Evolutionary conservation across 768 basidiomycete genomes (phyloP).

Genomic region (Serendipita sp.): DNA sequence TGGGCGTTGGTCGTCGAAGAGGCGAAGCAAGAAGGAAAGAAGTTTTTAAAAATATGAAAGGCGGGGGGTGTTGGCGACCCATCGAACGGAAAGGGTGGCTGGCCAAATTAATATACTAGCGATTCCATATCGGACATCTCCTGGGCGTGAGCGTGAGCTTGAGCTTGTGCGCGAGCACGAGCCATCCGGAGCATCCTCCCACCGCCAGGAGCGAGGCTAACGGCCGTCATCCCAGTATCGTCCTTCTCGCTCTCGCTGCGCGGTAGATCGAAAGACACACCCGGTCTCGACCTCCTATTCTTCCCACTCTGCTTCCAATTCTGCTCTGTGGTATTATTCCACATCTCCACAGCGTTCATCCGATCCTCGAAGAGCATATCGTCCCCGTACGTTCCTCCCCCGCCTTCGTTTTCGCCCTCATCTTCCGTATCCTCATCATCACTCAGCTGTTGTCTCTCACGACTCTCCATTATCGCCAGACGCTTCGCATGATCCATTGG

Average conservation of each 20-base stretch:
- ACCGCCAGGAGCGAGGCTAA: neutral
- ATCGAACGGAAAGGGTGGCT: neutral
- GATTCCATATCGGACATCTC: slow-evolving; percentile 2
- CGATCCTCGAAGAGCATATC: neutral
- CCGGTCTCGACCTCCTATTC: neutral
- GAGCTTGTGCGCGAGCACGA: neutral
- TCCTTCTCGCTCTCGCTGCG: slow-evolving; percentile 1
- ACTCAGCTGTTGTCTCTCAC: neutral
- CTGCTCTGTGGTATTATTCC: neutral
- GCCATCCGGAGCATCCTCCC: neutral
- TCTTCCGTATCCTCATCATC: neutral
- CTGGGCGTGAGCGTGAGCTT: neutral
- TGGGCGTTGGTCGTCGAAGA: no score
- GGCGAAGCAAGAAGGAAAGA: no score
- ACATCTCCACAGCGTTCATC: neutral
- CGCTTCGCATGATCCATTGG: neutral
- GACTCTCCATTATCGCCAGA: neutral
- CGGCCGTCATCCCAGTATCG: neutral
- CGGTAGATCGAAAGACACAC: neutral
- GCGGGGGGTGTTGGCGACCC: no score
- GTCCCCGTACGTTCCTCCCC: neutral
- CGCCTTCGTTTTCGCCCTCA: neutral
- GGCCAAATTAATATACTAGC: neutral
- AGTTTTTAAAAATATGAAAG: no score
- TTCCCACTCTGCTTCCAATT: slow-evolving; percentile 2